phyloP scores from a whole-genome alignment of 2,329 filamentous ascomycete genomes.

The Aspergillus hiratsukae region DNA sequence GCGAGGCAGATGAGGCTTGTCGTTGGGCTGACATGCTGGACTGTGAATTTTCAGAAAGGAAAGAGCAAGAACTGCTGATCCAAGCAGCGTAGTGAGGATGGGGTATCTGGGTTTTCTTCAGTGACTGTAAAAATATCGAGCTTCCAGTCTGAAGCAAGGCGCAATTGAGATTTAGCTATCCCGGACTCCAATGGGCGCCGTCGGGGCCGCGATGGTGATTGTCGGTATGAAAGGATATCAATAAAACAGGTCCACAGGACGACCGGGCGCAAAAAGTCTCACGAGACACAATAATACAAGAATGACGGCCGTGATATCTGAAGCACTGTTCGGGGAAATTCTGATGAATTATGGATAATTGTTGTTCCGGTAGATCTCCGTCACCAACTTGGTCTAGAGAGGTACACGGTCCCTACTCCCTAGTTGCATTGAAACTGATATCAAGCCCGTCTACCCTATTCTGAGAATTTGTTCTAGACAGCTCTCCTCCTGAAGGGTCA shows the following conservation, averaged over 20 bases:
- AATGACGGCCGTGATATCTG: neutral
- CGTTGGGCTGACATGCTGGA: constrained; percentile 57
- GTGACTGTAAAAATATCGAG: neutral
- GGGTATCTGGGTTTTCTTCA: neutral
- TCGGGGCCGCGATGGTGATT: neutral
- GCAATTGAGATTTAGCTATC: neutral
- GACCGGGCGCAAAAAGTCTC: neutral
- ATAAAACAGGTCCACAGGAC: neutral
- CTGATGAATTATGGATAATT: constrained; percentile 22
- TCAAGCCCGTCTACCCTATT: neutral
- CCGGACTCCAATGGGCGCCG: neutral
- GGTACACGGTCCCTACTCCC: too few species aligned
- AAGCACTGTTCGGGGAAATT: constrained; percentile 25
- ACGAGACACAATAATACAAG: neutral
- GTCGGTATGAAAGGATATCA: neutral
- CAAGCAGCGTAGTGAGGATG: neutral
- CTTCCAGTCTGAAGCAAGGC: neutral
- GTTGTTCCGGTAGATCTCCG: constrained; percentile 19
- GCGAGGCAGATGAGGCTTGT: constrained; percentile 49
- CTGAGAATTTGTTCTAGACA: neutral
- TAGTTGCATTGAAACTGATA: neutral
- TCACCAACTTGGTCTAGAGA: neutral
- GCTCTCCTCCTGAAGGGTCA: neutral
- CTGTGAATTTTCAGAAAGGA: constrained; percentile 1
- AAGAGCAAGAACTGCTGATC: neutral